Evolutionary conservation across 2,329 filamentous ascomycete genomes (phyloP), one percentile per base, ranked within the genome.

Genomic region (Ilyonectria robusta): DNA sequence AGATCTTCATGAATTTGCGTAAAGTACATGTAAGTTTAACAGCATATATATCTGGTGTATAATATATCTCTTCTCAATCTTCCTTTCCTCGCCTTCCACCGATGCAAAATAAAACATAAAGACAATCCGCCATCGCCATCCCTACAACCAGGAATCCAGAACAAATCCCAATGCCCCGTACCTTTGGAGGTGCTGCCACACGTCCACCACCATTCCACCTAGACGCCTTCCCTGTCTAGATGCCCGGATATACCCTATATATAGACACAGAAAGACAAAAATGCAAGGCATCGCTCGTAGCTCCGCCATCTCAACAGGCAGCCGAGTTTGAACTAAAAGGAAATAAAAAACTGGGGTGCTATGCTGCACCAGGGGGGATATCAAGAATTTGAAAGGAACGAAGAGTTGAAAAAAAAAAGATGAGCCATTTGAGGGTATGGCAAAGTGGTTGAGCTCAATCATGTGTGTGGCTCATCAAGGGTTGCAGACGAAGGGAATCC

Each of bases 211-310:
- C 42, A 50, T 57, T 37, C 54, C 70, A 58, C 56, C 62, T 53
- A 66, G 70, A 73, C 73, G 72, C 73, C 73, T 59, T 60, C 62
- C 65, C 53, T 70, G 67, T 76, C 70, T 75, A 76, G 60, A 76
- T 75, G 70, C 69, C 65, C 58, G 33, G 55, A 69, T 60, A 61
- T 63, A 51, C 56, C 61, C 23, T 44, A 54, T 67, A 67, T 50
- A 44, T 47, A 66, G 46, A 46, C 59, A 23, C 57, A 58, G 33
- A 65, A 68, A 68, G 50, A 67, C 63, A 29, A 66, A 73, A 61
- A 69, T 47, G 68, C 31, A 69, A 66, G 66, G 67, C 75, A 73
- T 74, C 71, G 70, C 65, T 65, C 59, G 60, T 64, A 58, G 63
- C 48, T 46, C 40, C 31, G 54, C 46, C 26, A 47, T 50, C 48